Conservation (phyloP, 228 moss, liverwort and hornwort species). For the Sphagnum magellanicum region DNA sequence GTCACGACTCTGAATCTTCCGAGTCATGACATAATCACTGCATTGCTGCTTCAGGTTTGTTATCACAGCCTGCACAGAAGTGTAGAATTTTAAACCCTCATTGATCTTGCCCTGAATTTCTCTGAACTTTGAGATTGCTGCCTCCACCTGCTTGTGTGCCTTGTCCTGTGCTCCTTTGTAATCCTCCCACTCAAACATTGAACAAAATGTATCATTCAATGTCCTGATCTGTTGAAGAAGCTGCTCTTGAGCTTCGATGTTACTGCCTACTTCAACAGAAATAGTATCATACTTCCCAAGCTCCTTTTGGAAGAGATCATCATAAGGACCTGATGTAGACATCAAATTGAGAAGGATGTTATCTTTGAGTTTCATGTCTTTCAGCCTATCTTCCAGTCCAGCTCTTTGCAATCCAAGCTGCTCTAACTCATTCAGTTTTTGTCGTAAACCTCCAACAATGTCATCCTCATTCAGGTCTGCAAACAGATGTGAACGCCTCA, state of each 20-base stretch:
- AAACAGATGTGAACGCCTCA: conserved; percentile 89
- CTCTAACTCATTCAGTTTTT: conserved; percentile 73
- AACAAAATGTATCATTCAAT: conserved; percentile 79
- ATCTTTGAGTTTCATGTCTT: conserved; percentile 99
- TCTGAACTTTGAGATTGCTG: conserved; percentile 78
- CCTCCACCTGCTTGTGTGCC: conserved; percentile 75
- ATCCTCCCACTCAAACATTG: conserved; percentile 85
- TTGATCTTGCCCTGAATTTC: conserved; percentile 97
- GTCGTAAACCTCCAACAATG: conserved; percentile 81
- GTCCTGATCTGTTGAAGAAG: conserved; percentile 83
- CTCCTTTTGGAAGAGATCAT: conserved; percentile 93
- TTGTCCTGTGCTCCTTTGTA: conserved; percentile 73
- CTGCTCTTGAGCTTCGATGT: conserved; percentile 80
- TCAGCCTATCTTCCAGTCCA: conserved; percentile 98
- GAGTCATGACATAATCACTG: conserved; percentile 97
- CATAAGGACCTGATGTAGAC: conserved; percentile 97
- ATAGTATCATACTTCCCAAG: conserved; percentile 86
- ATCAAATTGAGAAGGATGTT: conserved; percentile 96
- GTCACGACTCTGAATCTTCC: conserved; percentile 95
- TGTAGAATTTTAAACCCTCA: conserved; percentile 97
- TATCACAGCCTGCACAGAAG: conserved; percentile 93
- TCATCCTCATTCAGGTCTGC: conserved; percentile 87
- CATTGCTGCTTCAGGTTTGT: conserved; percentile 96
- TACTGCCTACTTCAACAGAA: conserved; percentile 70
- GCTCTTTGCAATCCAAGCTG: conserved; percentile 87